Conservation (phyloP, 805 yeast species). For the Metschnikowia gelsemii region DNA sequence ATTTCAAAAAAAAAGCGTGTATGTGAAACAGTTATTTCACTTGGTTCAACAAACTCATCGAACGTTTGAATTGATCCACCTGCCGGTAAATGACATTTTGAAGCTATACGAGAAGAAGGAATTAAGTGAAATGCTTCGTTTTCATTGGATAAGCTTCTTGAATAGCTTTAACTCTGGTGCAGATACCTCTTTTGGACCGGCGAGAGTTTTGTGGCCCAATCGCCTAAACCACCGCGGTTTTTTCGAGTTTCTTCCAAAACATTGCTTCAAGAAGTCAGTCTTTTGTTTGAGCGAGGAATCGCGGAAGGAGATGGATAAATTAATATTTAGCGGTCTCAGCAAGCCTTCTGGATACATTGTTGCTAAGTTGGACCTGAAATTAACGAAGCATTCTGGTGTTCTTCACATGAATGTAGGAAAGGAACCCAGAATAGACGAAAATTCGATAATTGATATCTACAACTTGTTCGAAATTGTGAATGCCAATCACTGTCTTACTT, state of each 20-base stretch:
- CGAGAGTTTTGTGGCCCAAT: slow-evolving; percentile 36
- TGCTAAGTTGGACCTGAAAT: slow-evolving; percentile 25
- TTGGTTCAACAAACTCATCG: slow-evolving; percentile 25
- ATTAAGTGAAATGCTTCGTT: slow-evolving; percentile 20
- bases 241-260: slow-evolving; percentile 29
- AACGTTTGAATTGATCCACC: slow-evolving; percentile 30
- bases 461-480: slow-evolving; percentile 35
- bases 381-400: slow-evolving; percentile 36
- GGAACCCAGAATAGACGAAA: slow-evolving; percentile 9
- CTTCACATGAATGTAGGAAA: slow-evolving; percentile 20
- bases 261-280: slow-evolving; percentile 32
- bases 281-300: slow-evolving; percentile 19
- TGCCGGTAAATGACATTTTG: slow-evolving; percentile 23
- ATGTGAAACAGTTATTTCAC: slow-evolving; percentile 28
- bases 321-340: slow-evolving; percentile 8
- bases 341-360: slow-evolving; percentile 30
- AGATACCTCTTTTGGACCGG: slow-evolving; percentile 22
- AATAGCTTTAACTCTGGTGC: slow-evolving; percentile 24
- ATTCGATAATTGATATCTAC: slow-evolving; percentile 26
- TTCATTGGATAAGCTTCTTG: slow-evolving; percentile 34
- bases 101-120: slow-evolving; percentile 19
- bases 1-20: slow-evolving; percentile 19
- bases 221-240: slow-evolving; percentile 36
- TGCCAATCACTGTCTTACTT: slow-evolving; percentile 21
- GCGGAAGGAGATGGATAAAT: slow-evolving; percentile 23